Percentiles rank a stretch among this genome's conserved stretches.
Conservation (phyloP, 148 eudicot species). For the Talinum fruticosum region DNA sequence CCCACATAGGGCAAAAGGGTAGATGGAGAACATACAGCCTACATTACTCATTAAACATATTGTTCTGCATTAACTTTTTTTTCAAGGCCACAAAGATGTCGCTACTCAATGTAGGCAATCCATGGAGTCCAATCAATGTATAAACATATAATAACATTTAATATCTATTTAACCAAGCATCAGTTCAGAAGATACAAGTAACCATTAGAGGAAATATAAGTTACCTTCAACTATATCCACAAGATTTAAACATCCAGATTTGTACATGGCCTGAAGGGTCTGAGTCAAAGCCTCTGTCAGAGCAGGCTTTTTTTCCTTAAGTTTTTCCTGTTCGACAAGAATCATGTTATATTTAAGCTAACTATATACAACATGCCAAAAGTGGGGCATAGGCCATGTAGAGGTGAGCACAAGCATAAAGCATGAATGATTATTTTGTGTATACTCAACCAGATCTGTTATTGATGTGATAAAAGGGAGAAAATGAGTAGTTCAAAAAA, state of each 20-base stretch:
- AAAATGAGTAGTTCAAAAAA: not conserved
- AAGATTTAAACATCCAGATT: constrained; percentile 91
- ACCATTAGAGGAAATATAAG: not conserved
- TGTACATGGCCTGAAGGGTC: constrained; percentile 94
- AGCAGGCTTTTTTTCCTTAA: constrained; percentile 95
- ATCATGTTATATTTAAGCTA: constrained; percentile 6
- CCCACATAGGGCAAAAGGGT: not conserved
- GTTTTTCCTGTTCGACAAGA: constrained; percentile 66
- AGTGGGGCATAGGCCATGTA: too few relatives aligned
- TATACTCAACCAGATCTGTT: not conserved
- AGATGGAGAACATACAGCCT: not conserved
- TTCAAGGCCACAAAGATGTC: too few relatives aligned
- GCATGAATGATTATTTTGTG: not conserved
- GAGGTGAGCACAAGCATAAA: too few relatives aligned
- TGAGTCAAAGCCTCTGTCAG: constrained; percentile 74
- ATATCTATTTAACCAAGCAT: not conserved
- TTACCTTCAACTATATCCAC: constrained; percentile 83
- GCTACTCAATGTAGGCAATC: too few relatives aligned
- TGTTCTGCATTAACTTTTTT: too few relatives aligned
- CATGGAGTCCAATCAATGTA: too few relatives aligned
- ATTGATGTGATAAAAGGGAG: not conserved
- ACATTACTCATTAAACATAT: not conserved
- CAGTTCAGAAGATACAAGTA: not conserved
- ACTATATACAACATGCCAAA: not conserved
- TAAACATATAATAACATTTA: too few relatives aligned